Conservation (phyloP, 1,139 yeast species). For the Protomyces lactucae-debilis region DNA sequence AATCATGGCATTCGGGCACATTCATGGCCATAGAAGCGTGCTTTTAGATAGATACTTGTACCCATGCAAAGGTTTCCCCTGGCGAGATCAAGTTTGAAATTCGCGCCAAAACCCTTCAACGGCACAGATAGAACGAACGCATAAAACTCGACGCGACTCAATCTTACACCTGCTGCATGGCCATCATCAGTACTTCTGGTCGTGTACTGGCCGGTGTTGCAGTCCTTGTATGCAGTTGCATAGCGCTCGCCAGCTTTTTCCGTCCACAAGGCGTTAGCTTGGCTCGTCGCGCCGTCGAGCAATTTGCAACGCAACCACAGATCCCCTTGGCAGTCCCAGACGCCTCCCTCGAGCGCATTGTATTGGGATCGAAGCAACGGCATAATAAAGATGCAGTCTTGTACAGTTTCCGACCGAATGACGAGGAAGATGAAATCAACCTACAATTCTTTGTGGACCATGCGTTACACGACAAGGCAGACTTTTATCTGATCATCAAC, state of each 20-base stretch:
- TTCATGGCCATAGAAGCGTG: slow-evolving; percentile 5
- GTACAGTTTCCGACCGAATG: slow-evolving; percentile 1
- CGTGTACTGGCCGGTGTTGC: too few relatives aligned
- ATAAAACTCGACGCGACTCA: too few relatives aligned
- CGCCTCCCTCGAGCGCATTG: neutral
- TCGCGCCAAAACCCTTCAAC: too few relatives aligned
- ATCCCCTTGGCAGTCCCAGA: neutral
- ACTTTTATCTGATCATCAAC: slow-evolving; percentile 15
- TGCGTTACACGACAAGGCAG: slow-evolving; percentile 18
- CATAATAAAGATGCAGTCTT: neutral
- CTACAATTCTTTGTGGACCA: slow-evolving; percentile 15
- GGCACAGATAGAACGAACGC: too few relatives aligned
- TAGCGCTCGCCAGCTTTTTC: neutral
- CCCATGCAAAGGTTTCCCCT: too few relatives aligned
- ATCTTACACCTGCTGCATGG: too few relatives aligned
- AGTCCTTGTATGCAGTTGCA: neutral
- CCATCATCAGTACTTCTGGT: too few relatives aligned
- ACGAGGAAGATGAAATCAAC: slow-evolving; percentile 3
- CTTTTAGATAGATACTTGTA: too few relatives aligned
- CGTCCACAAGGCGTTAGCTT: neutral
- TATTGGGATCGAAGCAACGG: neutral
- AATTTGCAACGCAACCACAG: neutral
- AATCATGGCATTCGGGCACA: slow-evolving; percentile 11
- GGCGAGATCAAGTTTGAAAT: too few relatives aligned
- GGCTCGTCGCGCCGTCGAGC: neutral